phyloP scores from a whole-genome alignment of 345 rosid genomes.

The Mallotus nudiflorus region DNA sequence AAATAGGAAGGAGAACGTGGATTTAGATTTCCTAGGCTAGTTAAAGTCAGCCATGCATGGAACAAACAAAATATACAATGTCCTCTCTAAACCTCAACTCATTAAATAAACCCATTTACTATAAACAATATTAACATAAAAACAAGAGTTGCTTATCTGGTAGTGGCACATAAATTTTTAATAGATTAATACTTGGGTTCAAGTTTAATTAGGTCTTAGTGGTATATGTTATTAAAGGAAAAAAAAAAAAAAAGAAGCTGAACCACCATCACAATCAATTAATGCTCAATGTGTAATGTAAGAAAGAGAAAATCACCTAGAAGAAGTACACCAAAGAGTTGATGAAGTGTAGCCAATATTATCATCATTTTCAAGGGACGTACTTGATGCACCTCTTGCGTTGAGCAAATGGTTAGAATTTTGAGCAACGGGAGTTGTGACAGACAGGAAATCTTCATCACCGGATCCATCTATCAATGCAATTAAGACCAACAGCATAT shows the following conservation, averaged over 20 bases:
- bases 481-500: neutral
- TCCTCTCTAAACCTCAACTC: too few relatives aligned
- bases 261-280: neutral
- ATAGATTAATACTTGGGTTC: too few relatives aligned
- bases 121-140: too few relatives aligned
- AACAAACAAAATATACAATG: neutral
- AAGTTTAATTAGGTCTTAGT: too few relatives aligned
- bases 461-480: slow-evolving; percentile 43
- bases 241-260: too few relatives aligned
- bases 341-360: slow-evolving; percentile 6
- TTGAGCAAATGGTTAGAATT: slow-evolving; percentile 14
- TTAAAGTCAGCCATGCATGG: slow-evolving; percentile 17
- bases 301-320: slow-evolving; percentile 34
- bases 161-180: too few relatives aligned
- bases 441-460: slow-evolving; percentile 40
- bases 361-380: slow-evolving; percentile 17
- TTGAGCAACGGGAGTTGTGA: slow-evolving; percentile 13
- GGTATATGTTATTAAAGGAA: too few relatives aligned
- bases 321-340: slow-evolving; percentile 36
- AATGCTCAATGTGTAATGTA: neutral
- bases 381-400: slow-evolving; percentile 22
- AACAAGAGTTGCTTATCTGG: too few relatives aligned
- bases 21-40: slow-evolving; percentile 12
- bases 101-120: too few relatives aligned
- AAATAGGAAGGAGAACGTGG: neutral